Percentiles rank a stretch among this genome's conserved stretches.
These are phyloP conservation scores for Pythium pyrilobum DNA, from an alignment of 352 stramenopile species.

Conservation along the genomic window DNA sequence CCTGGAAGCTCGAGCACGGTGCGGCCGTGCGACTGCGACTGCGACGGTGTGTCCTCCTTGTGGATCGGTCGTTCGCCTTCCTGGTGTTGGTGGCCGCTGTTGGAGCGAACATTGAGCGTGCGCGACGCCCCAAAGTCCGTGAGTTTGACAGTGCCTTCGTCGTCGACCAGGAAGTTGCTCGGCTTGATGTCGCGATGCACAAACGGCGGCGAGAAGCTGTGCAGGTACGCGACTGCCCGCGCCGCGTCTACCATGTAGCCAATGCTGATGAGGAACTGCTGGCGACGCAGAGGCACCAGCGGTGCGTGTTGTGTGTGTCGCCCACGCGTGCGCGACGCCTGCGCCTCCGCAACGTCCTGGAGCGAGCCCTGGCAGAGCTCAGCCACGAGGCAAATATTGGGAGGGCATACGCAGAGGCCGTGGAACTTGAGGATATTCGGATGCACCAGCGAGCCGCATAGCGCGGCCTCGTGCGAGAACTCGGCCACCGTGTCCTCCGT, in stretches of 20 bases:
- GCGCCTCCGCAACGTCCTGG: slow-evolving; percentile 11
- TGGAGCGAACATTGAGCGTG: slow-evolving; percentile 6
- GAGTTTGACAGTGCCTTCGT: slow-evolving; percentile 38
- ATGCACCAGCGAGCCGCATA: slow-evolving; percentile 35
- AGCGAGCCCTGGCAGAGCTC: slow-evolving; percentile 46
- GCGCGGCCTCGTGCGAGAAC: slow-evolving; percentile 40
- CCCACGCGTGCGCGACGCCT: not conserved
- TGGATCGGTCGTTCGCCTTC: no score
- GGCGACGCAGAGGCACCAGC: slow-evolving; percentile 7
- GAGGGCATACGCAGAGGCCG: slow-evolving; percentile 46
- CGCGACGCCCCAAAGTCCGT: slow-evolving; percentile 55
- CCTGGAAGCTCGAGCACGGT: slow-evolving; percentile 41
- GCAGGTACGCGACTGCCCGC: slow-evolving; percentile 41
- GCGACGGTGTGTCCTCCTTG: no score
- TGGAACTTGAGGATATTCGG: slow-evolving; percentile 44
- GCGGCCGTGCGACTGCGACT: no score
- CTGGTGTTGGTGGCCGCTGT: slow-evolving; percentile 10
- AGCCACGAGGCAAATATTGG: slow-evolving; percentile 40
- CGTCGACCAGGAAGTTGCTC: slow-evolving; percentile 51
- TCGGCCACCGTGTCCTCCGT: slow-evolving; percentile 28
- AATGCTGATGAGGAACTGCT: slow-evolving; percentile 27
- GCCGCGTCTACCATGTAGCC: slow-evolving; percentile 40
- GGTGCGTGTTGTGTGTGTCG: not conserved
- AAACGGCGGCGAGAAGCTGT: slow-evolving; percentile 48
- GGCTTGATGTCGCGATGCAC: slow-evolving; percentile 55